Evolutionary conservation across 352 stramenopile species (phyloP).

Genomic region (Detonula confervacea): DNA sequence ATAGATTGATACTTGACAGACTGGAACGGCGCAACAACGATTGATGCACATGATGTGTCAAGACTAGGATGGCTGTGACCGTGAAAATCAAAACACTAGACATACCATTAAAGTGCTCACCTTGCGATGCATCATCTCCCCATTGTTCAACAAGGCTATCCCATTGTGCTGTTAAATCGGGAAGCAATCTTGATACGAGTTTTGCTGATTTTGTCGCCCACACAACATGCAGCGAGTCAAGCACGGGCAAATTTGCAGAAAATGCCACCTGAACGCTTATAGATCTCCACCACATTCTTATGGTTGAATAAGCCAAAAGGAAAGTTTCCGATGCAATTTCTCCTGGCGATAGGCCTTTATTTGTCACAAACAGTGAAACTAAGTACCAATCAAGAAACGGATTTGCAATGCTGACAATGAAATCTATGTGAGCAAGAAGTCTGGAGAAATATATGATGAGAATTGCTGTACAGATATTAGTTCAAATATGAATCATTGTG

Average conservation of each 20-base stretch:
- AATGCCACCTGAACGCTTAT: not conserved
- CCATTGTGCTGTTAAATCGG: conserved; percentile 3
- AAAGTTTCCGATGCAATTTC: conserved; percentile 3
- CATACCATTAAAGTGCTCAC: not conserved
- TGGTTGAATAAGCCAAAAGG: conserved; percentile 8
- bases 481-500: too few relatives aligned
- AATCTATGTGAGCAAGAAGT: conserved; percentile 1
- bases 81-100: not conserved
- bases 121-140: not conserved
- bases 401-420: conserved; percentile 7
- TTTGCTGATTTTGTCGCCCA: conserved; percentile 1
- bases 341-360: not conserved
- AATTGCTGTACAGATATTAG: too few relatives aligned
- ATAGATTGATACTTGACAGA: conserved; percentile 10
- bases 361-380: not conserved
- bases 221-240: conserved; percentile 2
- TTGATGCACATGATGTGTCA: not conserved
- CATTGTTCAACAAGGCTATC: conserved; percentile 10
- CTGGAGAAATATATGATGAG: too few relatives aligned
- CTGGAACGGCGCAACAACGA: not conserved
- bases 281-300: conserved; percentile 2
- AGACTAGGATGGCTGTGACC: not conserved
- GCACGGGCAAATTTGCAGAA: not conserved
- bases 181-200: not conserved
- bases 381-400: conserved; percentile 14